A percentile compares a stretch with the other conserved stretches of the same genome.
Evolutionary conservation across 208 protist species (phyloP).

Genomic region (Phytomonas sp.): DNA sequence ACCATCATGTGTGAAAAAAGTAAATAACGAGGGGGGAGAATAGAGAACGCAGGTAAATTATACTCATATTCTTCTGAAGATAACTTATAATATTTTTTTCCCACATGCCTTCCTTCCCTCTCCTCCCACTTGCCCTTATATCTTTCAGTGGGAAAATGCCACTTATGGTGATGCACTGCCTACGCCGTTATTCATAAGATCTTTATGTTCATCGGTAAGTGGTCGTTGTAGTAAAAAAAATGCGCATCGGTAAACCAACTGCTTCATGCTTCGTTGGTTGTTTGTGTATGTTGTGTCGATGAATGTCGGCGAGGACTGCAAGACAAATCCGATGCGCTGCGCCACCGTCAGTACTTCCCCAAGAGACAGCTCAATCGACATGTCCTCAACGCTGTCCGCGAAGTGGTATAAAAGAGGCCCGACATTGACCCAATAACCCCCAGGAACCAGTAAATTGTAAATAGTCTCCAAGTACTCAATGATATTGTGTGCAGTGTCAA

Average conservation of each 20-base stretch:
- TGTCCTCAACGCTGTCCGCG: slow-evolving; percentile 74
- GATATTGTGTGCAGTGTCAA: slow-evolving; percentile 96
- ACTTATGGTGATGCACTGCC: neutral
- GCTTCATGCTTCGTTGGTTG: slow-evolving; percentile 90
- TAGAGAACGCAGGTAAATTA: neutral
- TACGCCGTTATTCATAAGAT: slow-evolving; percentile 7
- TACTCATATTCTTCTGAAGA: neutral
- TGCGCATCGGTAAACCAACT: slow-evolving; percentile 82
- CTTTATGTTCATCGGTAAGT: slow-evolving; percentile 13
- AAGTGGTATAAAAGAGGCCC: slow-evolving; percentile 96
- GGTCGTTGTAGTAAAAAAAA: slow-evolving; percentile 84
- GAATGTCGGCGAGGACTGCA: slow-evolving; percentile 52
- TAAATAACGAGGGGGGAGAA: neutral
- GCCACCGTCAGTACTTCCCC: slow-evolving; percentile 80
- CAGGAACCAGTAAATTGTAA: slow-evolving; percentile 80
- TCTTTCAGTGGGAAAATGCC: neutral
- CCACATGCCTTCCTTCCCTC: neutral
- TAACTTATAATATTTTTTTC: slow-evolving; percentile 1
- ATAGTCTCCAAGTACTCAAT: slow-evolving; percentile 94
- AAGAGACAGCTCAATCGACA: slow-evolving; percentile 88
- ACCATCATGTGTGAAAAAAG: neutral
- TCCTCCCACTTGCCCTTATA: neutral
- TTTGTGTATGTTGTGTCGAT: slow-evolving; percentile 88
- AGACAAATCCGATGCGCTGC: slow-evolving; percentile 69
- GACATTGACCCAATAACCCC: slow-evolving; percentile 94